Evolutionary conservation across 2,329 filamentous ascomycete species (phyloP).

Genomic region (Nannizzia gypsea): DNA sequence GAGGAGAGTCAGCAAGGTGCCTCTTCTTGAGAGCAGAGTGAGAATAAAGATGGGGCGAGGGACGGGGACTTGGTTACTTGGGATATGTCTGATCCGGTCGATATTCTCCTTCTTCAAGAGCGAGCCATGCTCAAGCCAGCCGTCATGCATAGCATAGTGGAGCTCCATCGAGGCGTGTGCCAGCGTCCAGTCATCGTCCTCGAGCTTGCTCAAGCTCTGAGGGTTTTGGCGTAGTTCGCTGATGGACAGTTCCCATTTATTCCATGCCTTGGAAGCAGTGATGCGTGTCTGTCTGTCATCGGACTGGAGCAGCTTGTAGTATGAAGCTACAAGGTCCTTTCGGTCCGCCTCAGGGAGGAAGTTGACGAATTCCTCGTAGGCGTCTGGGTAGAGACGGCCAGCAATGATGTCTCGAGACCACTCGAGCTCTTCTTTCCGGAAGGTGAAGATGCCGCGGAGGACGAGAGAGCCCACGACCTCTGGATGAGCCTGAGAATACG

Average conservation of each 20-base stretch:
- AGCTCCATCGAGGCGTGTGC: slow-evolving; percentile 33
- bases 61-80: slow-evolving; percentile 17
- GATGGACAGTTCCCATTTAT: slow-evolving; percentile 26
- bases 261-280: slow-evolving; percentile 28
- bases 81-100: slow-evolving; percentile 27
- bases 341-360: slow-evolving; percentile 30
- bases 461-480: slow-evolving; percentile 29
- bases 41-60: background rate
- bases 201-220: slow-evolving; percentile 17
- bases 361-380: slow-evolving; percentile 26
- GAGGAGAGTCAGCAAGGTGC: background rate
- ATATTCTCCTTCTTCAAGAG: slow-evolving; percentile 26
- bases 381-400: slow-evolving; percentile 30
- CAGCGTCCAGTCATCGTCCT: slow-evolving; percentile 23
- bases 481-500: slow-evolving; percentile 36
- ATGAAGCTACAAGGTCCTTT: slow-evolving; percentile 26
- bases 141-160: slow-evolving; percentile 35
- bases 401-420: slow-evolving; percentile 25
- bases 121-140: slow-evolving; percentile 34
- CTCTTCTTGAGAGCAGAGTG: no score
- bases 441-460: slow-evolving; percentile 34
- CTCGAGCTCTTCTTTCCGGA: slow-evolving; percentile 27
- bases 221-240: slow-evolving; percentile 19
- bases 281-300: slow-evolving; percentile 20
- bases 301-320: slow-evolving; percentile 32